Percentiles rank a stretch among this genome's conserved stretches.
phyloP scores from a whole-genome alignment of 2,329 filamentous ascomycete genomes.

The Alternaria postmessia region DNA sequence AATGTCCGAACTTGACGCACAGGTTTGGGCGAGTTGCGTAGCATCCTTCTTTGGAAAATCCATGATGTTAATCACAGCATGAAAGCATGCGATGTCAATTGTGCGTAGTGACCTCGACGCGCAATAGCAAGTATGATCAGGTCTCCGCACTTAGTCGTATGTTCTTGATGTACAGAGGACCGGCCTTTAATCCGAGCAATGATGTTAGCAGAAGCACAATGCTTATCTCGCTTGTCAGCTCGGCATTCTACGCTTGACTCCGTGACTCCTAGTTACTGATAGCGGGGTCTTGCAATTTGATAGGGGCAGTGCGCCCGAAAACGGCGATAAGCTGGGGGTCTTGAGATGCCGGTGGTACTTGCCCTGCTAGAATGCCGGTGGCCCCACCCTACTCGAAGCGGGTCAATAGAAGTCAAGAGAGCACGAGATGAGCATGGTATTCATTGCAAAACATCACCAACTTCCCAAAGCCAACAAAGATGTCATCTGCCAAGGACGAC shows the following conservation, averaged over 20 bases:
- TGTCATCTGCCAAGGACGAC: constrained; percentile 7
- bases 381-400: background rate
- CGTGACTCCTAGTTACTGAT: background rate
- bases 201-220: background rate
- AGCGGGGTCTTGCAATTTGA: background rate
- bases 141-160: background rate
- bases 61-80: background rate
- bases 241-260: background rate
- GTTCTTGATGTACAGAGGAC: background rate
- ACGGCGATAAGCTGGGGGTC: constrained; percentile 1
- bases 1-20: constrained; percentile 6
- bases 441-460: background rate
- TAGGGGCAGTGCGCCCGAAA: constrained; percentile 1
- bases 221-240: constrained; percentile 3
- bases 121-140: background rate
- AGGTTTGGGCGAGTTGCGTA: background rate
- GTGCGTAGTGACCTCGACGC: background rate
- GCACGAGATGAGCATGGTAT: background rate
- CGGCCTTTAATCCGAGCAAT: background rate
- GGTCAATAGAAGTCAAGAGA: background rate
- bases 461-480: background rate
- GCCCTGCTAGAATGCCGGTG: constrained; percentile 2
- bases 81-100: background rate
- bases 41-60: constrained; percentile 2
- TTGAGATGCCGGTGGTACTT: constrained; percentile 3